phyloP scores from a whole-genome alignment of 2,329 filamentous ascomycete species.

The Apiospora pterosperma region DNA sequence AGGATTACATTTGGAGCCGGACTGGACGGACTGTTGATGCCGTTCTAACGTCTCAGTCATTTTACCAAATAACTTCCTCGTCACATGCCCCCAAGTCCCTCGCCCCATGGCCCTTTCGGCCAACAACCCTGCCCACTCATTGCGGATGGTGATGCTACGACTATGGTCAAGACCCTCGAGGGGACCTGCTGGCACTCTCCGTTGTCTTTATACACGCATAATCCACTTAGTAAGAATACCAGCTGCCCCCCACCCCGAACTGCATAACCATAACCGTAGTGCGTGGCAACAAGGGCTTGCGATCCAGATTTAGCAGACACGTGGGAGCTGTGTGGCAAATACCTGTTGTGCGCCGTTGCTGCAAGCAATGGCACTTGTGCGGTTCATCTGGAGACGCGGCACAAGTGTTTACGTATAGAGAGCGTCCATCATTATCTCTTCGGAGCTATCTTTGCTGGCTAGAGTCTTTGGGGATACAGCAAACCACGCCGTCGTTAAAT shows the following conservation, averaged over 20 bases:
- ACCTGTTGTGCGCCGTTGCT: not conserved
- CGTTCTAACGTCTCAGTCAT: not conserved
- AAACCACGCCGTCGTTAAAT: too few species aligned
- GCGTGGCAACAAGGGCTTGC: not conserved
- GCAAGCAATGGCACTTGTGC: not conserved
- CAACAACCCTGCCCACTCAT: not conserved
- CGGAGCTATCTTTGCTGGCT: not conserved
- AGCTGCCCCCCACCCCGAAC: not conserved
- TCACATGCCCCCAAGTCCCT: not conserved
- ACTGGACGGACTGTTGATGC: not conserved
- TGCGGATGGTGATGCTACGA: not conserved
- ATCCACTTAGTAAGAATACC: not conserved
- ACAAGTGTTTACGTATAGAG: not conserved
- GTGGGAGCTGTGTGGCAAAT: not conserved
- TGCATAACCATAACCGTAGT: not conserved
- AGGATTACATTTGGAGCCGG: not conserved
- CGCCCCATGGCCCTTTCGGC: not conserved
- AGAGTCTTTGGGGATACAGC: not conserved
- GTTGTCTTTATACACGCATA: not conserved
- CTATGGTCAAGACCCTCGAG: not conserved
- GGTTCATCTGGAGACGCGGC: not conserved
- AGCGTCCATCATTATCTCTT: too few species aligned
- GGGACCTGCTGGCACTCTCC: not conserved
- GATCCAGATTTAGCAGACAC: not conserved
- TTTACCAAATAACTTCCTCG: not conserved